phyloP scores from a whole-genome alignment of 176 grass and related monocot genomes.

The Poa pratensis region DNA sequence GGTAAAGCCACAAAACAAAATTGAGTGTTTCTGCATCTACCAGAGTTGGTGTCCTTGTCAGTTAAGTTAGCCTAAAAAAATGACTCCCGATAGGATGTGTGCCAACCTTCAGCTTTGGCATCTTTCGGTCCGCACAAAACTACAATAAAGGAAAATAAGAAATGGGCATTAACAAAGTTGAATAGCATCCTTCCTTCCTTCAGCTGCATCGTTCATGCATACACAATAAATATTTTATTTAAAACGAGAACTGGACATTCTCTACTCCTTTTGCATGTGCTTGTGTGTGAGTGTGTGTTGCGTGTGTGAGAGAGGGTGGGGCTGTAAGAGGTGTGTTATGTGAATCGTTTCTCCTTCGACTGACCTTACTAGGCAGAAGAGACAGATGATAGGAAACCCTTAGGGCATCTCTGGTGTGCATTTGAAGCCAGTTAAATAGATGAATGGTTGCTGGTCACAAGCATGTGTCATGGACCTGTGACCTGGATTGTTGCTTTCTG shows the following conservation, averaged over 20 bases:
- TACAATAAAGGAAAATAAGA: constrained; percentile 40
- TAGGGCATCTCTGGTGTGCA: neutral
- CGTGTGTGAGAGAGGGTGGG: neutral
- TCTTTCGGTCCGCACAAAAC: constrained; percentile 76
- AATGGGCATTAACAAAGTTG: constrained; percentile 32
- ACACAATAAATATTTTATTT: constrained; percentile 21
- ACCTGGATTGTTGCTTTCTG: too few relatives aligned
- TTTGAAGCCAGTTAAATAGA: neutral
- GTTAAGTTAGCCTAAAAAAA: constrained; percentile 67
- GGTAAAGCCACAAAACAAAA: constrained; percentile 3
- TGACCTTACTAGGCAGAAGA: constrained; percentile 1
- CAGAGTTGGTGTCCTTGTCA: constrained; percentile 51
- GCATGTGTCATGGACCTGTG: too few relatives aligned
- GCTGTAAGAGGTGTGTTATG: neutral
- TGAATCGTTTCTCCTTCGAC: constrained; percentile 24
- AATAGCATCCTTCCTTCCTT: constrained; percentile 19
- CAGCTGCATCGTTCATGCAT: constrained; percentile 10
- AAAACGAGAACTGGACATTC: neutral
- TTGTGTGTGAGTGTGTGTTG: neutral
- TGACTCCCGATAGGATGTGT: constrained; percentile 77
- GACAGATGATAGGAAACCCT: neutral
- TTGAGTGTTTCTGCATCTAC: constrained; percentile 37
- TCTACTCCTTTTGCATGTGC: neutral
- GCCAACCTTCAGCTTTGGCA: constrained; percentile 63
- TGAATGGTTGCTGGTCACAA: too few relatives aligned